Evolutionary conservation across 2,329 filamentous ascomycete species (phyloP).

Genomic region (Trichophyton schoenleinii): DNA sequence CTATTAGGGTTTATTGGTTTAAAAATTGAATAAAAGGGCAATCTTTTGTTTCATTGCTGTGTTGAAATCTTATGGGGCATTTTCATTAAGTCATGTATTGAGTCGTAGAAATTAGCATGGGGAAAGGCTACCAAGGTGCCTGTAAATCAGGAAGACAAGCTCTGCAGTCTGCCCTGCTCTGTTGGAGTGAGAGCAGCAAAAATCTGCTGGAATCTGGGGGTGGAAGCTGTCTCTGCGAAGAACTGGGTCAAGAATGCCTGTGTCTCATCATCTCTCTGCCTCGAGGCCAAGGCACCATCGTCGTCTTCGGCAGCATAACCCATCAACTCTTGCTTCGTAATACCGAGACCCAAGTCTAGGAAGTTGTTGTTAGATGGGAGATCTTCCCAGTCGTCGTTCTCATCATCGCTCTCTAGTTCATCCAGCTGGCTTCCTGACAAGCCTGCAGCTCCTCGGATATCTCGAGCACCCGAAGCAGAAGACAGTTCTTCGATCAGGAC

Average conservation of each 20-base stretch:
- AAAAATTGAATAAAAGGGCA: neutral
- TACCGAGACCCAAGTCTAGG: slow-evolving; percentile 60
- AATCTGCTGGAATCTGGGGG: slow-evolving; percentile 42
- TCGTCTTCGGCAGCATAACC: slow-evolving; percentile 50
- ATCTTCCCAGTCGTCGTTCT: slow-evolving; percentile 83
- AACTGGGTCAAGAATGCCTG: slow-evolving; percentile 73
- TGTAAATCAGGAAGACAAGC: slow-evolving; percentile 2
- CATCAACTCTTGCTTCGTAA: slow-evolving; percentile 68
- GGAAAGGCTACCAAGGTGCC: neutral
- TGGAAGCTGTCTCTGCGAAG: slow-evolving; percentile 49
- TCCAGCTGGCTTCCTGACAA: slow-evolving; percentile 47
- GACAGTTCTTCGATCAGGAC: slow-evolving; percentile 84
- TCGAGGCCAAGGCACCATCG: slow-evolving; percentile 36
- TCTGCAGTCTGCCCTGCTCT: slow-evolving; percentile 35
- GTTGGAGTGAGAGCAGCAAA: slow-evolving; percentile 42
- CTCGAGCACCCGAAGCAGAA: slow-evolving; percentile 54
- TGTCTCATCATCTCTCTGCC: slow-evolving; percentile 79
- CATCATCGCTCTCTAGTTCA: slow-evolving; percentile 52
- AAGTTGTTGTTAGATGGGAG: slow-evolving; percentile 54
- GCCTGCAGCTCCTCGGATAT: slow-evolving; percentile 43
- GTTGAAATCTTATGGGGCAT: neutral
- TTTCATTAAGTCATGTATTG: neutral
- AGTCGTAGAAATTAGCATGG: neutral
- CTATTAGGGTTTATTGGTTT: neutral
- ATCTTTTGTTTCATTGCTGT: neutral